These are phyloP conservation scores for Sisymbrium irio DNA, from an alignment of 345 rosid genomes.

Conservation along the genomic window DNA sequence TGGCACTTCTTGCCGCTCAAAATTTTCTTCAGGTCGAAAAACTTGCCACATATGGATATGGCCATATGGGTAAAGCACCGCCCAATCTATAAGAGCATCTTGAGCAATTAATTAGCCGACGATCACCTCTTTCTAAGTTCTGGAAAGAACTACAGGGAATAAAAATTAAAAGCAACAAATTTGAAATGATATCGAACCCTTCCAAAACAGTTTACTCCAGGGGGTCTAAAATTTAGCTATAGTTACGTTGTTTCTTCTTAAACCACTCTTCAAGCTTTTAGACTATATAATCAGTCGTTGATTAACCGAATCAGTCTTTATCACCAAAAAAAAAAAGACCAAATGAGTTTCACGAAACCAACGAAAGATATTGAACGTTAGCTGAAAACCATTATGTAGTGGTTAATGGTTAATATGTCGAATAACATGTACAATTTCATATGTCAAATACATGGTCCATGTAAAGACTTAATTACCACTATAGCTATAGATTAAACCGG, in stretches of 20 bases:
- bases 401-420: too few relatives aligned
- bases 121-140: background rate
- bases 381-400: too few relatives aligned
- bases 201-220: background rate
- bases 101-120: background rate
- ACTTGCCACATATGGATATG: background rate
- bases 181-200: background rate
- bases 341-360: too few relatives aligned
- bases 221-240: background rate
- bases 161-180: background rate
- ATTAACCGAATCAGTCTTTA: too few relatives aligned
- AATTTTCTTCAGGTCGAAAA: background rate
- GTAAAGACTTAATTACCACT: too few relatives aligned
- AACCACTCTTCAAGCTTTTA: background rate
- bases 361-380: too few relatives aligned
- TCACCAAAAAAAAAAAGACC: too few relatives aligned
- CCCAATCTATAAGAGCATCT: constrained; percentile 2
- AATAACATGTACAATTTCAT: too few relatives aligned
- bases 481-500: too few relatives aligned
- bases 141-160: background rate
- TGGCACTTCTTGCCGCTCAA: background rate
- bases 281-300: too few relatives aligned
- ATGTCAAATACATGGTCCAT: too few relatives aligned
- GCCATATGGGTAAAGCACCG: background rate
- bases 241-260: background rate